Base-by-base conservation (phyloP, 1,139 yeast species). In the Candida freyschussii region DNA sequence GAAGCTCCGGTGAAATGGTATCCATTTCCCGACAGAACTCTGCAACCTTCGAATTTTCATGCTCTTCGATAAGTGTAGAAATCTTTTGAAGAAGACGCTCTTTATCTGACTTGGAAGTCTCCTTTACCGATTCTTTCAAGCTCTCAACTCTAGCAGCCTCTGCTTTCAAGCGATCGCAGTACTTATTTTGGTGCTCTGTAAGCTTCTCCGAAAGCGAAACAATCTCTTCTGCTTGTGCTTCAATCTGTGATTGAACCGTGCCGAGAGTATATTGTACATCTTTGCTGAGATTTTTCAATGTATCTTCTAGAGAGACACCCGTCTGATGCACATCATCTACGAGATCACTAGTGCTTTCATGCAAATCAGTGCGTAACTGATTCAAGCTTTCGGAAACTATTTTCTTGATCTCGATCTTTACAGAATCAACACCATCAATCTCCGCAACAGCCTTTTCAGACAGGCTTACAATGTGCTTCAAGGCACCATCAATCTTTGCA, bases 201-300 rank as follows among this genome's bases (percentile, higher is more conserved):
- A 45, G 24, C 13, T 34, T 43, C 7, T 26, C 26, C 4, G 45
- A 38, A 15, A 48, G 22, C 1, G 44, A 27, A 4, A 37, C 7
- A 7, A 48, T 36, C 11, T 48, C 50, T 4, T 30, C 26, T 0
- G 48, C 24, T 23, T 49, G 51, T 2, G 44, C 37, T 6, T 34
- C 29, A 2, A 47, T 21, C 21, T 45, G 48, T 3, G 30, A 14
- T 12, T 37, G 37, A 6, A 44, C 41, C 9, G 36, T 36, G 5
- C 19, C 20, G 4, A 47, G 20, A 2, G 31, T 33, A 0, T 17
- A 10, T 4, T 35, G 32, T 5, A 42, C 16, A 6, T 27, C 30
- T 1, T 16, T 5, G 4, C 29, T 32, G 2, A 41, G 13, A 9
- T 13, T 6, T 2, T 17, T 14, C 6, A 40, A 9, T 10, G 17